A percentile compares a stretch with the other conserved stretches of the same genome.
phyloP scores from a whole-genome alignment of 257 asterid genomes.

The Plantago major region DNA sequence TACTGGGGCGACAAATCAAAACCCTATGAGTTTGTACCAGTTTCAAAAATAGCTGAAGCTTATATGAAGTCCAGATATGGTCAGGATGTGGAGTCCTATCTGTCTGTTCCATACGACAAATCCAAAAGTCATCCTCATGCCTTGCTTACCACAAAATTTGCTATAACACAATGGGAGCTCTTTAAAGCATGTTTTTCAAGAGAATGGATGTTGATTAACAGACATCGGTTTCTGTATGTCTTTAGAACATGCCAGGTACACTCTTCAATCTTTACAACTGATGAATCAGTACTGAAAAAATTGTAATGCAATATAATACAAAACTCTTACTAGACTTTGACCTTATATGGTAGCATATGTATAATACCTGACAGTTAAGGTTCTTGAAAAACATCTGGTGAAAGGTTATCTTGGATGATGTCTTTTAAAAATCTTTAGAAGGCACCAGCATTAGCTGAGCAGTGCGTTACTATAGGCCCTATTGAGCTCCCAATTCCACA shows the following conservation, averaged over 20 bases:
- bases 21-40: slow-evolving; percentile 67
- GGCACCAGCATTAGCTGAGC: too few species aligned
- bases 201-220: slow-evolving; percentile 68
- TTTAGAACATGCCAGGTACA: slow-evolving; percentile 79
- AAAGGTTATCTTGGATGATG: too few species aligned
- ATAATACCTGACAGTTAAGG: too few species aligned
- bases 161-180: slow-evolving; percentile 62
- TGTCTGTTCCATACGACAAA: slow-evolving; percentile 54
- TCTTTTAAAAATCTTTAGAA: too few species aligned
- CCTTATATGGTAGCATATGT: too few species aligned
- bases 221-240: slow-evolving; percentile 66
- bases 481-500: too few species aligned
- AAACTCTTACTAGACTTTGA: too few species aligned
- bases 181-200: slow-evolving; percentile 70
- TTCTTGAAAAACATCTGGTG: too few species aligned
- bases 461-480: too few species aligned
- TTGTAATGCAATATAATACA: too few species aligned
- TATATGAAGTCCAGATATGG: slow-evolving; percentile 60
- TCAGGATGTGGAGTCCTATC: slow-evolving; percentile 35
- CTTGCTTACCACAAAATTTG: slow-evolving; percentile 57
- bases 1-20: slow-evolving; percentile 76
- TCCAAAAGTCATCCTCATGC: slow-evolving; percentile 59
- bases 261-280: not conserved
- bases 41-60: slow-evolving; percentile 63
- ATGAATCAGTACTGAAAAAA: too few species aligned